Evolutionary conservation across 2,329 filamentous ascomycete genomes (phyloP).

Genomic region (Aschersonia sp.): DNA sequence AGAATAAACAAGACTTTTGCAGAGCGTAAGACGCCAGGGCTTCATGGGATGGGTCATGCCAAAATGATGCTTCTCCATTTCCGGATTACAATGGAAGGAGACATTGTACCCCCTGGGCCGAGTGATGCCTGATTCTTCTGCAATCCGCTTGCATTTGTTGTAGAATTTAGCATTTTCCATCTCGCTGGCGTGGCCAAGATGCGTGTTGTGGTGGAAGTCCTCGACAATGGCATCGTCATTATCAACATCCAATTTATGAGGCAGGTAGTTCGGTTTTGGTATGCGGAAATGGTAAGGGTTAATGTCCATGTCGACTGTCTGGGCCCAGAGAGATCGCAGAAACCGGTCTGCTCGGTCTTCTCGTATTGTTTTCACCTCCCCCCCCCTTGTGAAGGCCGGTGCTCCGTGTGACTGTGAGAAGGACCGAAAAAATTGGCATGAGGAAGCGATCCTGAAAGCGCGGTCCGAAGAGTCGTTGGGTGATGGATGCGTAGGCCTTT

Average conservation of each 20-base stretch:
- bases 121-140: slow-evolving; percentile 53
- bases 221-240: slow-evolving; percentile 36
- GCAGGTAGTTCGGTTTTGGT: slow-evolving; percentile 46
- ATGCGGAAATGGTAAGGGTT: slow-evolving; percentile 37
- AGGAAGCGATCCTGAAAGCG: no score
- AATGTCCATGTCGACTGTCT: slow-evolving; percentile 16
- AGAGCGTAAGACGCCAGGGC: slow-evolving; percentile 89
- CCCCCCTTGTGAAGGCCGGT: no score
- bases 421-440: no score
- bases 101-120: slow-evolving; percentile 78
- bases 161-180: slow-evolving; percentile 42
- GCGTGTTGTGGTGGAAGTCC: slow-evolving; percentile 29
- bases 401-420: no score
- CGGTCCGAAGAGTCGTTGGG: no score
- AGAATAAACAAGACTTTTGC: slow-evolving; percentile 85
- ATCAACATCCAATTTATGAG: slow-evolving; percentile 37
- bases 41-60: slow-evolving; percentile 98
- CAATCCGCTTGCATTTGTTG: slow-evolving; percentile 41
- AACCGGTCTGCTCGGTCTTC: no score
- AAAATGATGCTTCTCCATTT: slow-evolving; percentile 94
- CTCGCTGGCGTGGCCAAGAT: slow-evolving; percentile 34
- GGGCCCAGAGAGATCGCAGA: no score
- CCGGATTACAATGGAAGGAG: slow-evolving; percentile 89
- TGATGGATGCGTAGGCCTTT: no score
- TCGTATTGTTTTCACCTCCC: no score